Percentiles rank a stretch among this genome's conserved stretches.
These are phyloP conservation scores for Starmerella floricola DNA, from an alignment of 805 yeast species.

Conservation along the genomic window DNA sequence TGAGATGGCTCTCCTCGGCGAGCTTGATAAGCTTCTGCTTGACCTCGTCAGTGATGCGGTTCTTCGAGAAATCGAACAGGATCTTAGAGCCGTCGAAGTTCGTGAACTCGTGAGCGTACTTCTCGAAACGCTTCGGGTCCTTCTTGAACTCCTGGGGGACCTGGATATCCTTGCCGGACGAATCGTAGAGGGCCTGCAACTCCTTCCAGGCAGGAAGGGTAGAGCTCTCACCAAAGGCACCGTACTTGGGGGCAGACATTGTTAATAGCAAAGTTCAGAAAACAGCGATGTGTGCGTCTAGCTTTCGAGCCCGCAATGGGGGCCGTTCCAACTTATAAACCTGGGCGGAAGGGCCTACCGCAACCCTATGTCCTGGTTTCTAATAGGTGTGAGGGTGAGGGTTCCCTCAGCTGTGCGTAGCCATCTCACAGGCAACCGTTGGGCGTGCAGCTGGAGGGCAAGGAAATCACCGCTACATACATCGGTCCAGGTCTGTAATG, in stretches of 20 bases:
- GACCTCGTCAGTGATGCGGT: slow-evolving; percentile 78
- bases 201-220: slow-evolving; percentile 73
- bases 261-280: not conserved
- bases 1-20: slow-evolving; percentile 85
- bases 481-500: too few species aligned
- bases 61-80: slow-evolving; percentile 90
- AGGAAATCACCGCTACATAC: too few species aligned
- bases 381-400: too few species aligned
- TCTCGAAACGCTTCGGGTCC: slow-evolving; percentile 64
- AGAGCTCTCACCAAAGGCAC: slow-evolving; percentile 17
- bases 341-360: too few species aligned
- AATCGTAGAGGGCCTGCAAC: slow-evolving; percentile 57
- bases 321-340: too few species aligned
- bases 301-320: too few species aligned
- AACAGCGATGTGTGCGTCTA: too few species aligned
- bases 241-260: slow-evolving; percentile 14
- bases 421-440: too few species aligned
- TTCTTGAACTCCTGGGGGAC: slow-evolving; percentile 66
- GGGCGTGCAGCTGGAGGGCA: too few species aligned
- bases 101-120: slow-evolving; percentile 62
- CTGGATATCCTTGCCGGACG: slow-evolving; percentile 55
- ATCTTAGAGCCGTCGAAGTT: slow-evolving; percentile 83
- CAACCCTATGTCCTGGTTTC: too few species aligned
- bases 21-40: slow-evolving; percentile 53
- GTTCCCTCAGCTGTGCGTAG: too few species aligned